Evolutionary conservation across 768 basidiomycete genomes (phyloP).

Genomic region (Mycena belliarum): DNA sequence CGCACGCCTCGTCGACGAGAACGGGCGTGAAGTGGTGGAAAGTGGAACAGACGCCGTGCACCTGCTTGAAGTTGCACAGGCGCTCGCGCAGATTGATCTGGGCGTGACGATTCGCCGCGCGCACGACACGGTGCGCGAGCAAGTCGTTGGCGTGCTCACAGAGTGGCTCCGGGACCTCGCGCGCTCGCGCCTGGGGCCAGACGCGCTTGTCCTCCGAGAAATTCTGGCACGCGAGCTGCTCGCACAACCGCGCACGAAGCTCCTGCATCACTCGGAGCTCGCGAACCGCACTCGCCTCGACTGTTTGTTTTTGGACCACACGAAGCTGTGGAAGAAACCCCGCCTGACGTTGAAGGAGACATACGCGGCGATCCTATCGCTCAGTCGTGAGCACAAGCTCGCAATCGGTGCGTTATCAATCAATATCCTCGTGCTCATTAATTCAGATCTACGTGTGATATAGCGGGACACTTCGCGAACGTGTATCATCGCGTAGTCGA

Average conservation of each 20-base stretch:
- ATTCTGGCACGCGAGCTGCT: constrained; percentile 71
- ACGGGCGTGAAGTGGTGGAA: constrained; percentile 83
- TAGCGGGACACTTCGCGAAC: constrained; percentile 81
- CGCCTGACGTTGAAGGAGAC: constrained; percentile 80
- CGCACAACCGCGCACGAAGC: constrained; percentile 56
- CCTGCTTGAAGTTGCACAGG: constrained; percentile 77
- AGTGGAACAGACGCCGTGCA: constrained; percentile 54
- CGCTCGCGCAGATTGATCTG: constrained; percentile 85
- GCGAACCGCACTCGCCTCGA: constrained; percentile 66
- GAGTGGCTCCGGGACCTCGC: constrained; percentile 85
- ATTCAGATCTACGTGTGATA: neutral
- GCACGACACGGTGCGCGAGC: constrained; percentile 87
- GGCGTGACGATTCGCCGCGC: constrained; percentile 88
- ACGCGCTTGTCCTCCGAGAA: constrained; percentile 69
- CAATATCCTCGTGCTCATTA: neutral
- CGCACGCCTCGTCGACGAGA: constrained; percentile 67
- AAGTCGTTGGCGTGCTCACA: constrained; percentile 79
- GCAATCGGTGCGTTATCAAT: constrained; percentile 62
- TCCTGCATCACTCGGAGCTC: constrained; percentile 42
- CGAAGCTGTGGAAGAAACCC: constrained; percentile 83
- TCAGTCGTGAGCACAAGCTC: constrained; percentile 74
- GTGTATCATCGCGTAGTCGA: constrained; percentile 88
- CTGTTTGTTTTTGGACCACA: constrained; percentile 78
- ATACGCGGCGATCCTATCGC: constrained; percentile 70
- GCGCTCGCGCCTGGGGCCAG: constrained; percentile 67